Conservation (phyloP, 2,329 filamentous ascomycete genomes). For the Botrytis tulipae region DNA sequence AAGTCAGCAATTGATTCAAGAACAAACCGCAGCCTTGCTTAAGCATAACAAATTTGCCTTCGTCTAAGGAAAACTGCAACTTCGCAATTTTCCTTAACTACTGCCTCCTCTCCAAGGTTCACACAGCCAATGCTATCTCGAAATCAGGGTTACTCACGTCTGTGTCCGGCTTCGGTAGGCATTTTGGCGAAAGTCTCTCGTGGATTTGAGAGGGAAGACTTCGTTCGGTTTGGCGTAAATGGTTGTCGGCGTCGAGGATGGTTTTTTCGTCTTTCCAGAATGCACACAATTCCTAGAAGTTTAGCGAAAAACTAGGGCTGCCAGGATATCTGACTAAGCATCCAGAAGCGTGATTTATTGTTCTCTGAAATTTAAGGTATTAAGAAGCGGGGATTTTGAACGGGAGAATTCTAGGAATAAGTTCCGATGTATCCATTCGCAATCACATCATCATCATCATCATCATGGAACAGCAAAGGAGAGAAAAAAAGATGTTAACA, state of each 20-base stretch:
- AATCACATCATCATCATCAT: neutral
- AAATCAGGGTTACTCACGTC: conserved; percentile 63
- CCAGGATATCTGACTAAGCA: conserved; percentile 3
- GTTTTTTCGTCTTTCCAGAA: conserved; percentile 25
- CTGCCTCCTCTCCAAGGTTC: neutral
- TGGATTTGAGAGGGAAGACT: conserved; percentile 42
- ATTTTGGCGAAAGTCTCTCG: conserved; percentile 65
- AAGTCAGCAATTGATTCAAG: conserved; percentile 34
- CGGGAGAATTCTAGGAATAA: neutral
- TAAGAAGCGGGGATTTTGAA: neutral
- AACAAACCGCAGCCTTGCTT: neutral
- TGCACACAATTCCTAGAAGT: conserved; percentile 12
- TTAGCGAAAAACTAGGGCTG: conserved; percentile 21
- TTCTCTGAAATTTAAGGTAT: neutral
- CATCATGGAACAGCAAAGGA: neutral
- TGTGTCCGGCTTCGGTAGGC: conserved; percentile 84
- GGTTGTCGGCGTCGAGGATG: conserved; percentile 35
- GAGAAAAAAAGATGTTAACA: neutral
- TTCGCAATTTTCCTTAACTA: neutral
- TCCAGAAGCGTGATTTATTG: neutral
- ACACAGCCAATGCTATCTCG: neutral
- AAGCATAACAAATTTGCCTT: neutral
- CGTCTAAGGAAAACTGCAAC: neutral
- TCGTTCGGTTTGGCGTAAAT: conserved; percentile 30
- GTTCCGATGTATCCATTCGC: neutral